phyloP scores from a whole-genome alignment of 371 early-diverging fungal genomes.

The Lichtheimia corymbifera region DNA sequence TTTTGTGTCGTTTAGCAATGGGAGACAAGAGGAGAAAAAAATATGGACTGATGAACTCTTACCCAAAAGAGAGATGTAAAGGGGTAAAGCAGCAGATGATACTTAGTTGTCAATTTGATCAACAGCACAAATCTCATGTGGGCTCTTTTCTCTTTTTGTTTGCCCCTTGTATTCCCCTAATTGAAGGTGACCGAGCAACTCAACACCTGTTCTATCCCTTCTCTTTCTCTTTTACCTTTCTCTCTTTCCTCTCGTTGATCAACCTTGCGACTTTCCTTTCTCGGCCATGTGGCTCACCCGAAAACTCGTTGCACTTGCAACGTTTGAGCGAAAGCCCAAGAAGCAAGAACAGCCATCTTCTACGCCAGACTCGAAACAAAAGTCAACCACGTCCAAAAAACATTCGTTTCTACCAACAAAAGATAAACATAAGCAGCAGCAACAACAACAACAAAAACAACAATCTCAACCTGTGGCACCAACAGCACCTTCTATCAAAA shows the following conservation, averaged over 20 bases:
- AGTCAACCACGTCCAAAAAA: not conserved
- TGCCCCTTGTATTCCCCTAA: constrained; percentile 10
- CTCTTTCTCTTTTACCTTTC: constrained; percentile 9
- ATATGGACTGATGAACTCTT: not conserved
- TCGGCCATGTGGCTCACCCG: constrained; percentile 38
- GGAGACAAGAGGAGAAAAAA: not conserved
- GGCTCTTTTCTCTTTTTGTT: constrained; percentile 8
- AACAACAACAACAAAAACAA: not conserved
- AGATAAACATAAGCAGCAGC: not conserved
- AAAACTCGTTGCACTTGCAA: constrained; percentile 29
- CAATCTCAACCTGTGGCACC: not conserved
- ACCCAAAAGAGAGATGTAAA: constrained; percentile 1
- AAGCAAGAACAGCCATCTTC: constrained; percentile 8
- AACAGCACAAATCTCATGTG: constrained; percentile 1
- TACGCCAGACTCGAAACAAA: not conserved
- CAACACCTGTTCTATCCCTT: constrained; percentile 3
- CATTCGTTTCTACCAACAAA: not conserved
- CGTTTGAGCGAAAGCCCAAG: constrained; percentile 16
- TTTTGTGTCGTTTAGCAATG: not conserved
- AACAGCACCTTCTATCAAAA: no score
- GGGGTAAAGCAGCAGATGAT: constrained; percentile 8
- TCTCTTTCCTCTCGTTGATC: constrained; percentile 4
- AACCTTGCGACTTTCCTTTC: constrained; percentile 18
- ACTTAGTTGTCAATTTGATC: not conserved
- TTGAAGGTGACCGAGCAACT: not conserved